phyloP scores from a whole-genome alignment of 108 stramenopile species.

The Nitzschia inconspicua region DNA sequence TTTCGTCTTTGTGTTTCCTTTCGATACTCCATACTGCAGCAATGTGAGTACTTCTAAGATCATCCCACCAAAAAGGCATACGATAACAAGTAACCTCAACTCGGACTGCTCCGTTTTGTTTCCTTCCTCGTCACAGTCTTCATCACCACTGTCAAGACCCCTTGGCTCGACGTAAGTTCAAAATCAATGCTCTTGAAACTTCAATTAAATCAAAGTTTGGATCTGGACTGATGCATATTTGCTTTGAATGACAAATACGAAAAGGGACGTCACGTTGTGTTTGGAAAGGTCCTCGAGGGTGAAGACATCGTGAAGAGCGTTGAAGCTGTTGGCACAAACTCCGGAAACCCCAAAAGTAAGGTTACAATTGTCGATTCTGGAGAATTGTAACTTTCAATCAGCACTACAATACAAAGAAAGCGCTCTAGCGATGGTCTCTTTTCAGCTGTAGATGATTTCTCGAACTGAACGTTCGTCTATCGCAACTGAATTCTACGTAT shows the following conservation, averaged over 20 bases:
- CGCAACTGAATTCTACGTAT: too few relatives aligned
- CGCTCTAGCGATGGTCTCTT: too few relatives aligned
- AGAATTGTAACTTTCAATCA: conserved; percentile 62
- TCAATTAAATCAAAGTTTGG: too few relatives aligned
- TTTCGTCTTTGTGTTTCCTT: neutral
- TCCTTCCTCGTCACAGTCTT: conserved; percentile 49
- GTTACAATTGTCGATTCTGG: conserved; percentile 92
- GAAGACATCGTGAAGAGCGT: conserved; percentile 87
- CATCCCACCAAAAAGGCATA: too few relatives aligned
- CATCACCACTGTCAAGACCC: conserved; percentile 96
- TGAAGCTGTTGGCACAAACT: conserved; percentile 73
- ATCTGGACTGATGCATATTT: too few relatives aligned
- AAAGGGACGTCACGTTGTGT: conserved; percentile 85
- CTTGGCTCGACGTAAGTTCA: conserved; percentile 90
- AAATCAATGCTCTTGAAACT: too few relatives aligned
- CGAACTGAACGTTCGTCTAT: too few relatives aligned
- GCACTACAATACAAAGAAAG: too few relatives aligned
- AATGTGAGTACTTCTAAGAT: neutral
- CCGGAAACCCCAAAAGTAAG: conserved; percentile 60
- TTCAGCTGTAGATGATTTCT: too few relatives aligned
- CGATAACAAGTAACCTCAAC: neutral
- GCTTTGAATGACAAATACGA: neutral
- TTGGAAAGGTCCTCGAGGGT: conserved; percentile 96
- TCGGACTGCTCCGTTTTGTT: neutral
- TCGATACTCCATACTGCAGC: neutral